phyloP scores from a whole-genome alignment of 1,139 yeast species.

The Lodderomyces orthopsilosis region DNA sequence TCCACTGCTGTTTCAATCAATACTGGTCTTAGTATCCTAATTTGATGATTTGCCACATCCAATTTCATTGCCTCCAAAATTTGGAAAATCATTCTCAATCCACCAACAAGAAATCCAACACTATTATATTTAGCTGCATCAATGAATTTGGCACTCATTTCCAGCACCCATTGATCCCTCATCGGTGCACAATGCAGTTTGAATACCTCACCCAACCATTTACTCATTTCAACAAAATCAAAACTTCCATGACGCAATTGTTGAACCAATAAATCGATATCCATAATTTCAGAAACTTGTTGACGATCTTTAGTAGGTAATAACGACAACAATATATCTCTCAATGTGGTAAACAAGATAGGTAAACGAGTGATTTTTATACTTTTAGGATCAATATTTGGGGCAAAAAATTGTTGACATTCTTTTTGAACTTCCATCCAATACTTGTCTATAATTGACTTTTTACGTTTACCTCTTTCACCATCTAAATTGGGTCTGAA shows the following conservation, averaged over 20 bases:
- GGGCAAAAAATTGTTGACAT: slow-evolving; percentile 41
- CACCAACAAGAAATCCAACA: slow-evolving; percentile 63
- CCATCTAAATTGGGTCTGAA: slow-evolving; percentile 92
- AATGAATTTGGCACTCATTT: slow-evolving; percentile 69
- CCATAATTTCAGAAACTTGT: slow-evolving; percentile 70
- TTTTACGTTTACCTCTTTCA: slow-evolving; percentile 80
- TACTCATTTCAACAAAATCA: slow-evolving; percentile 66
- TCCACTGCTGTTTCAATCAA: slow-evolving; percentile 88
- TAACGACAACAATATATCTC: slow-evolving; percentile 71
- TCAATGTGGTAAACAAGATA: slow-evolving; percentile 67
- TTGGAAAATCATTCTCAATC: slow-evolving; percentile 74
- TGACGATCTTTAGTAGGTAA: slow-evolving; percentile 77
- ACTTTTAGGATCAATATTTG: slow-evolving; percentile 10
- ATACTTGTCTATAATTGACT: slow-evolving; percentile 70
- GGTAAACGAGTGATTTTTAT: slow-evolving; percentile 54
- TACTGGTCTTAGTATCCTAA: slow-evolving; percentile 79
- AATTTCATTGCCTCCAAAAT: slow-evolving; percentile 94
- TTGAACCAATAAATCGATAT: slow-evolving; percentile 72
- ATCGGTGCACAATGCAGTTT: slow-evolving; percentile 92
- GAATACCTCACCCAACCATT: slow-evolving; percentile 68
- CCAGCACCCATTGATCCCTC: slow-evolving; percentile 89
- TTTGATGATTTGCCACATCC: slow-evolving; percentile 94
- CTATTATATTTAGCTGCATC: slow-evolving; percentile 57
- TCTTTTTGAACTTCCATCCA: slow-evolving; percentile 78
- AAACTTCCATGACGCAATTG: slow-evolving; percentile 68